Conservation (phyloP, 345 rosid genomes). For the Diplotaxis tenuifolia region DNA sequence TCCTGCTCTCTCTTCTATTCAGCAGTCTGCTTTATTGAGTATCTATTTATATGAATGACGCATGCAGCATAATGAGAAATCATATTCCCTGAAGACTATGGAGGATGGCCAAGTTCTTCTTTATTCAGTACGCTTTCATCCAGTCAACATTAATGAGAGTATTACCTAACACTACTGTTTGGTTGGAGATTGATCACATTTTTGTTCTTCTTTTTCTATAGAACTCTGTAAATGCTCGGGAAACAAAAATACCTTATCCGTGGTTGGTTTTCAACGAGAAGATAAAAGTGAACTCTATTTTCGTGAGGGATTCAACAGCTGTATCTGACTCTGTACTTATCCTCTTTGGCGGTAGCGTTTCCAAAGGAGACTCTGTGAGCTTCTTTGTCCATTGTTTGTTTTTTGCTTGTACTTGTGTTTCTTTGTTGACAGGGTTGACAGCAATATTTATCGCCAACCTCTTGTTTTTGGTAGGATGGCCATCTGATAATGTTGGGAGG, state of each 20-base stretch:
- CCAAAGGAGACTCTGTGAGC: slow-evolving; percentile 60
- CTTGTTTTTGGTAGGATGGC: slow-evolving; percentile 56
- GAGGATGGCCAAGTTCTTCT: slow-evolving; percentile 93
- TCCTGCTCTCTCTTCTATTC: neutral
- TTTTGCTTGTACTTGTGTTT: slow-evolving; percentile 12
- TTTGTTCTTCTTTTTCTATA: slow-evolving; percentile 26
- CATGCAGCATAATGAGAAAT: slow-evolving; percentile 68
- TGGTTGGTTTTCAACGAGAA: slow-evolving; percentile 95
- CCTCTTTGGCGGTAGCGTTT: slow-evolving; percentile 81
- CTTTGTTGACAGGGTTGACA: slow-evolving; percentile 5
- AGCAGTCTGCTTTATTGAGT: slow-evolving; percentile 11
- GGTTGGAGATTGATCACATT: slow-evolving; percentile 10
- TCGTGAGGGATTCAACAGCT: slow-evolving; percentile 93
- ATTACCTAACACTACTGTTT: neutral
- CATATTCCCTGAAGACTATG: slow-evolving; percentile 90
- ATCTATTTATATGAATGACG: slow-evolving; percentile 16
- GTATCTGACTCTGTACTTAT: slow-evolving; percentile 77
- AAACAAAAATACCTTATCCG: slow-evolving; percentile 70
- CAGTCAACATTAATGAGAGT: slow-evolving; percentile 1
- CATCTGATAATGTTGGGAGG: slow-evolving; percentile 94
- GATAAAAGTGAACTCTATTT: slow-evolving; percentile 85
- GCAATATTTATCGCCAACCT: neutral
- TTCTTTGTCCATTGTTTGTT: slow-evolving; percentile 14
- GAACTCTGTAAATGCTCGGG: slow-evolving; percentile 88
- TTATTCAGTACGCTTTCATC: slow-evolving; percentile 56